Evolutionary conservation across 306 rosid species (phyloP), one percentile per base, ranked within the genome.

Genomic region (Gleditsia sinensis): DNA sequence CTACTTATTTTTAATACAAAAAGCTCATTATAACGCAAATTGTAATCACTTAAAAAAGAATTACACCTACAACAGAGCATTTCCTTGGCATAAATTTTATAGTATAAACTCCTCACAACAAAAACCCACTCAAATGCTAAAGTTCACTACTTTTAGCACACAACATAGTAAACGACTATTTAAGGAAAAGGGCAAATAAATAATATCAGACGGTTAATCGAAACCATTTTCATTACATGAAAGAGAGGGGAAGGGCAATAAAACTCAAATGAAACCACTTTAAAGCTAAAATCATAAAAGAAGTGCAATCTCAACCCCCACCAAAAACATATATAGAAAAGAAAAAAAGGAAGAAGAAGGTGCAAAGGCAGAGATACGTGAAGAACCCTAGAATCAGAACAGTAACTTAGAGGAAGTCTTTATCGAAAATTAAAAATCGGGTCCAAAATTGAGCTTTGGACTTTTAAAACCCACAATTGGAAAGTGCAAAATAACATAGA

Each of bases 321-420:
- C 69, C 50, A 11, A 21, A 20, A 54, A n/a, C n/a, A n/a, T n/a
- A n/a, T n/a, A n/a, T n/a, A 16, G 16, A 42, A 58, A 43, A 72
- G 28, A 62, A 62, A 20, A 40, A 23, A 27, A 7, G 10, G n/a
- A 27, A 43, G 40, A 77, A 36, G 13, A 54, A 67, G 33, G 25
- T 0, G 57, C 37, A 37, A 1, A n/a, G 9, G 2, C 27, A 59
- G 37, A 66, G 50, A 51, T 42, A 53, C n/a, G 4, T 3, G 62
- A 51, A 70, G 59, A 79, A 58, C 80, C 80, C 80, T 80, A 61
- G 46, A 46, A 56, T 24, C 1, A 62, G 12, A 62, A 20, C 12
- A 10, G 36, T 19, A 37, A 17, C 33, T 3, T 17, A 56, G 5
- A 28, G 1, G 13, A 72, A 19, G 28, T 7, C n/a, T 60, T 27